Evolutionary conservation across 2,329 filamentous ascomycete species (phyloP).

Genomic region (Botryotinia globosa): DNA sequence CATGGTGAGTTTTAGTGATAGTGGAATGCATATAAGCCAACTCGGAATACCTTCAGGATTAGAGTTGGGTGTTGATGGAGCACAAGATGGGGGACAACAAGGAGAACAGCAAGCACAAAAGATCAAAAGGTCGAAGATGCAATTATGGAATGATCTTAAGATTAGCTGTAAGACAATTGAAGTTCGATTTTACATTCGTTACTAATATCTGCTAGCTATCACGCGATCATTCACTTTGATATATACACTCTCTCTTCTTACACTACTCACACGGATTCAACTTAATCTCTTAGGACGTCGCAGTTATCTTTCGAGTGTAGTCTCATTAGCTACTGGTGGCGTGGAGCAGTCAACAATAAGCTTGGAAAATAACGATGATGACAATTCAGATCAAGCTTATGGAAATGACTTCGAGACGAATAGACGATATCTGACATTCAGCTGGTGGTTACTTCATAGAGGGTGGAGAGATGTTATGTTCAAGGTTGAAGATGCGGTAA

Average conservation of each 20-base stretch:
- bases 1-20: conserved; percentile 72
- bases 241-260: conserved; percentile 86
- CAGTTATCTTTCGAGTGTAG: conserved; percentile 93
- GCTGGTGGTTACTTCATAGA: conserved; percentile 94
- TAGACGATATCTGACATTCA: conserved; percentile 89
- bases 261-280: conserved; percentile 89
- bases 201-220: conserved; percentile 58
- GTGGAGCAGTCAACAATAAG: conserved; percentile 73
- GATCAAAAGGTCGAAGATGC: conserved; percentile 73
- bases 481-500: conserved; percentile 80
- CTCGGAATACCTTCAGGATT: conserved; percentile 55
- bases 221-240: conserved; percentile 87
- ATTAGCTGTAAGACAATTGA: conserved; percentile 70
- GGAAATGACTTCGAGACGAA: conserved; percentile 97
- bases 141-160: conserved; percentile 96
- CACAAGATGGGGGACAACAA: conserved; percentile 44
- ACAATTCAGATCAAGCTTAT: conserved; percentile 75
- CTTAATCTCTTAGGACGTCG: conserved; percentile 93
- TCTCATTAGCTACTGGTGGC: conserved; percentile 78
- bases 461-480: conserved; percentile 82
- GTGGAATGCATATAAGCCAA: conserved; percentile 81
- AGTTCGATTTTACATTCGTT: conserved; percentile 23
- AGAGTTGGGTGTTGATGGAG: conserved; percentile 41
- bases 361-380: conserved; percentile 90
- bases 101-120: conserved; percentile 50